These are phyloP conservation scores for Westerdykella ornata DNA, from an alignment of 2,329 filamentous ascomycete genomes.

Conservation along the genomic window DNA sequence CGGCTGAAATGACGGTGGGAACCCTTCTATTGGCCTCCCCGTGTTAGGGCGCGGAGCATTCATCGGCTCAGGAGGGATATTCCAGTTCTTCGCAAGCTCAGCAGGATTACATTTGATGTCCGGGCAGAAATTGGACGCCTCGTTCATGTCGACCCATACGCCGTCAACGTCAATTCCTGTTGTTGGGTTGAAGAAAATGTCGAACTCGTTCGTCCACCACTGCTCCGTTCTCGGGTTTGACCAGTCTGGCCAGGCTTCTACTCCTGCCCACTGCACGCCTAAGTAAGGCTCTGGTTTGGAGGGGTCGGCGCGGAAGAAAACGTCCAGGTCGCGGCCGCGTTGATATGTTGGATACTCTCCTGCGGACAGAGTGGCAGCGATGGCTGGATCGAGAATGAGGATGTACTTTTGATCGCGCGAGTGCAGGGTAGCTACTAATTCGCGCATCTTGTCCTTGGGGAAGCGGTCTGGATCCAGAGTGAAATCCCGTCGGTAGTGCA, in stretches of 20 bases:
- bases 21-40: constrained; percentile 61
- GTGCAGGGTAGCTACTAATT: constrained; percentile 62
- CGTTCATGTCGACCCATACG: constrained; percentile 52
- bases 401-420: constrained; percentile 62
- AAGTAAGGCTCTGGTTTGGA: constrained; percentile 40
- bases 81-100: constrained; percentile 33
- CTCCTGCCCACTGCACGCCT: constrained; percentile 72
- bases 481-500: constrained; percentile 55
- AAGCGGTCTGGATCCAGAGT: constrained; percentile 60
- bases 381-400: constrained; percentile 66
- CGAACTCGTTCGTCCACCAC: constrained; percentile 67
- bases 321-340: constrained; percentile 52
- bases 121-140: constrained; percentile 35
- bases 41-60: constrained; percentile 51
- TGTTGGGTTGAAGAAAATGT: constrained; percentile 55
- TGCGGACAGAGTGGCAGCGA: constrained; percentile 39
- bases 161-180: constrained; percentile 68
- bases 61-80: constrained; percentile 52
- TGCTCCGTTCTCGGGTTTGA: constrained; percentile 57
- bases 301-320: constrained; percentile 54
- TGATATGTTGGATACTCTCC: constrained; percentile 52
- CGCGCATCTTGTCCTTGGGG: constrained; percentile 55
- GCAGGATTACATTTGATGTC: constrained; percentile 44
- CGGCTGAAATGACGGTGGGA: constrained; percentile 62
- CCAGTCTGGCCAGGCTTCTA: constrained; percentile 70